These are phyloP conservation scores for Diplodia corticola DNA, from an alignment of 2,329 filamentous ascomycete species.

Conservation along the genomic window DNA sequence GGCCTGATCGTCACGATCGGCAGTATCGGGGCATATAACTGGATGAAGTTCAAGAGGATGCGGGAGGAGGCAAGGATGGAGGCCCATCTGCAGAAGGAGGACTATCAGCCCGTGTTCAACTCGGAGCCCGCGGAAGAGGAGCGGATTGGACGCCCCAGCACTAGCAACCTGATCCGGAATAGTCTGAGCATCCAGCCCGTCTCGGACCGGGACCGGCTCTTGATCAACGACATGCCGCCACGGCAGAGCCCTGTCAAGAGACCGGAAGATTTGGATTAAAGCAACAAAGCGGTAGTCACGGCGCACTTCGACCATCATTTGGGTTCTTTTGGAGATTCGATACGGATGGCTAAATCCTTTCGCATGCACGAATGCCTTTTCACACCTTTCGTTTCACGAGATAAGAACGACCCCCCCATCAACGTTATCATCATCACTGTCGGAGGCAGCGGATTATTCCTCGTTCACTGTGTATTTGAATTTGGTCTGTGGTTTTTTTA, in stretches of 20 bases:
- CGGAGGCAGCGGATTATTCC: not conserved
- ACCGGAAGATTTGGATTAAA: conserved; percentile 47
- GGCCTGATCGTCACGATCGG: conserved; percentile 85
- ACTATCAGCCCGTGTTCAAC: conserved; percentile 40
- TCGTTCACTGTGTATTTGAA: conserved; percentile 10
- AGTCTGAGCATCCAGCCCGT: conserved; percentile 41
- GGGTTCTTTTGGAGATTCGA: not conserved
- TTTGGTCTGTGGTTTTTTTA: not conserved
- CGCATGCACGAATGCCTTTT: conserved; percentile 6
- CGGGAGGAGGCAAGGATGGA: conserved; percentile 66
- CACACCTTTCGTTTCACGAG: conserved; percentile 8
- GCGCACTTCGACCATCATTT: conserved; percentile 1
- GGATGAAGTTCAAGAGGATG: conserved; percentile 91
- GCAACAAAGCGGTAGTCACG: not conserved
- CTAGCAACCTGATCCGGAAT: conserved; percentile 37
- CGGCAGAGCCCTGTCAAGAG: conserved; percentile 45
- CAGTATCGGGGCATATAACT: conserved; percentile 90
- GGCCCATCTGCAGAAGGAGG: conserved; percentile 43
- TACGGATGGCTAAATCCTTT: conserved; percentile 10
- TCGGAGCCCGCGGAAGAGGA: conserved; percentile 33
- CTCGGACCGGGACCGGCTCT: conserved; percentile 25
- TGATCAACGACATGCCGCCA: conserved; percentile 30
- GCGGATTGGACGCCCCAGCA: conserved; percentile 28
- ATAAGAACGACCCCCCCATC: not conserved
- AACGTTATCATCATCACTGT: not conserved